Percentiles rank a stretch among this genome's conserved stretches.
Evolutionary conservation across 345 rosid genomes (phyloP).

Genomic region (Populus tremula): DNA sequence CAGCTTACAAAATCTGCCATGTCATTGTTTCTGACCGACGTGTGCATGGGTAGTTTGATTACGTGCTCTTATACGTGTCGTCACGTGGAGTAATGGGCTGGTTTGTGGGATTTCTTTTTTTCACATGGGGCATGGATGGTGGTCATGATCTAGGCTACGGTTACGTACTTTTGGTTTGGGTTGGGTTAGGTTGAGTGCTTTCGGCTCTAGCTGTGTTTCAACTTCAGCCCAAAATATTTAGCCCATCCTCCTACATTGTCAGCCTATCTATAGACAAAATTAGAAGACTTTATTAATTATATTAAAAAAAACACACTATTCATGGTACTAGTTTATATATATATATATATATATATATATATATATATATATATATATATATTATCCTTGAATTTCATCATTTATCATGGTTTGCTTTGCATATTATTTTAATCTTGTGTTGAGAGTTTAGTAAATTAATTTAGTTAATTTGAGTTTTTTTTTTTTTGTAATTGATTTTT

Average conservation of each 20-base stretch:
- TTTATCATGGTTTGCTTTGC: no score
- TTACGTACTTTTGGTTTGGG: neutral
- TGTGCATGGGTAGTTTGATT: neutral
- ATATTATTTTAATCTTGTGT: no score
- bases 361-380: no score
- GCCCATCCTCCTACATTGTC: neutral
- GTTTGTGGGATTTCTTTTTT: neutral
- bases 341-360: no score
- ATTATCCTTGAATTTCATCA: no score
- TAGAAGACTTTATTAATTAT: no score
- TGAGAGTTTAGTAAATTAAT: no score
- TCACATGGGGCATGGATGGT: neutral
- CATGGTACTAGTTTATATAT: no score
- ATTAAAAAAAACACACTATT: no score
- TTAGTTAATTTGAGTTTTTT: no score
- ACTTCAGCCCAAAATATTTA: neutral
- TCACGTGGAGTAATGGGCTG: constrained; percentile 8
- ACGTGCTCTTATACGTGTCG: neutral
- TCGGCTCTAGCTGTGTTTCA: neutral
- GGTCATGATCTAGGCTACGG: neutral
- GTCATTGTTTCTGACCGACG: constrained; percentile 27
- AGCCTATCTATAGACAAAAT: no score
- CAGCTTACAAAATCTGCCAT: constrained; percentile 34
- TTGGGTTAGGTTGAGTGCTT: neutral
- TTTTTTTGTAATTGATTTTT: no score